These are phyloP conservation scores for Wickerhamiella australiensis DNA, from an alignment of 805 yeast genomes.

Conservation along the genomic window DNA sequence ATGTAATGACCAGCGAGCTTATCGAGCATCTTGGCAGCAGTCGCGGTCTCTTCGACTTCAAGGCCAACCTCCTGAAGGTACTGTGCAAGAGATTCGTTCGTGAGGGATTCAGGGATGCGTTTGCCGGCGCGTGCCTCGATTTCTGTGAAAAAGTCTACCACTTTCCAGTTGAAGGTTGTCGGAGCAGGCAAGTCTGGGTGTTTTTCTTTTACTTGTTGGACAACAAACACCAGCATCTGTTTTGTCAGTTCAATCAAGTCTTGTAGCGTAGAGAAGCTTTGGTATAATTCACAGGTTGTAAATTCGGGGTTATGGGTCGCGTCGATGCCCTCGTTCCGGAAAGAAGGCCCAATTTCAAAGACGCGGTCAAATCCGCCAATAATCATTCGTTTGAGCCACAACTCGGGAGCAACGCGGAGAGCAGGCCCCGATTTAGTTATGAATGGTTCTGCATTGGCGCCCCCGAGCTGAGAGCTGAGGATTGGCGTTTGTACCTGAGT, in stretches of 20 bases:
- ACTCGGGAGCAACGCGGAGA: constrained; percentile 85
- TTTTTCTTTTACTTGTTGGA: constrained; percentile 17
- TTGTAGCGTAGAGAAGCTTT: constrained; percentile 51
- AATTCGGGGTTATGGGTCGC: constrained; percentile 91
- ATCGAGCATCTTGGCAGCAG: constrained; percentile 51
- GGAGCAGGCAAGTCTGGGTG: constrained; percentile 17
- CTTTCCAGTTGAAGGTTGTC: constrained; percentile 27
- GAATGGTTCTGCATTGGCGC: constrained; percentile 91
- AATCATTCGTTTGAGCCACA: constrained; percentile 78
- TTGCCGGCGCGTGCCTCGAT: constrained; percentile 44
- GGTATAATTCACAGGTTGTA: constrained; percentile 80
- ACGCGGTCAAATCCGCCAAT: constrained; percentile 78
- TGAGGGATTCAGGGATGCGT: constrained; percentile 36
- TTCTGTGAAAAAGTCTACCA: constrained; percentile 55
- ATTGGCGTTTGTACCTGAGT: constrained; percentile 86
- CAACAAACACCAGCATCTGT: constrained; percentile 37
- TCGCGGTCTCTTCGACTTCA: constrained; percentile 21
- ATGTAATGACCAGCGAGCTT: constrained; percentile 46
- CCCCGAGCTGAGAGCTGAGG: constrained; percentile 54
- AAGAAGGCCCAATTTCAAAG: constrained; percentile 72
- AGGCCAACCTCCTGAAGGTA: constrained; percentile 13
- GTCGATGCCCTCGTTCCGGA: constrained; percentile 89
- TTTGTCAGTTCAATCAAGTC: constrained; percentile 59
- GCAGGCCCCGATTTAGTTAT: constrained; percentile 42
- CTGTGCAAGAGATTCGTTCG: constrained; percentile 31